Conservation (phyloP, 331 rosid genomes). For the Quercus phellos region DNA sequence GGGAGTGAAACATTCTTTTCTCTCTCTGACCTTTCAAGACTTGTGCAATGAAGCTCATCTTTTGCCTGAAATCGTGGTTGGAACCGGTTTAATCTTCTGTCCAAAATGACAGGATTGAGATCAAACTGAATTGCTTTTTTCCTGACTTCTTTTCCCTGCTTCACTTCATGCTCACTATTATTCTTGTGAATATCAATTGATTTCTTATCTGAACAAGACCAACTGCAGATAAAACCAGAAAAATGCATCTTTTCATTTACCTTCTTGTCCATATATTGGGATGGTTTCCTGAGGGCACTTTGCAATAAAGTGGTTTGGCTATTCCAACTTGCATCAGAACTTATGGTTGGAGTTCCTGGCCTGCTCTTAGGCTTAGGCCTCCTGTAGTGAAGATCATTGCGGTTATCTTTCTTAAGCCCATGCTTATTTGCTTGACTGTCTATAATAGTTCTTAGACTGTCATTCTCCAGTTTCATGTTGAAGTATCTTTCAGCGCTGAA, state of each 20-base stretch:
- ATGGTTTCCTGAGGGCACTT: conserved; percentile 15
- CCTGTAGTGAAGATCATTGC: not conserved
- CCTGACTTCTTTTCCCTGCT: conserved; percentile 4
- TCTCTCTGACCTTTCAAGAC: conserved; percentile 21
- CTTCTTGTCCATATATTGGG: conserved; percentile 23
- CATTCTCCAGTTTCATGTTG: conserved; percentile 28
- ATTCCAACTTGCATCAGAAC: conserved; percentile 41
- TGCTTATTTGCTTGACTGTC: not conserved
- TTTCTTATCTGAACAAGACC: conserved; percentile 41
- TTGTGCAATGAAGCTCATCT: conserved; percentile 20
- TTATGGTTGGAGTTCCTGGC: conserved; percentile 36
- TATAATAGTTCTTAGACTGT: not conserved
- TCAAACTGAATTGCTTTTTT: conserved; percentile 1
- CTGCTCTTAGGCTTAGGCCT: conserved; percentile 10
- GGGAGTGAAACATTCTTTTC: conserved; percentile 18
- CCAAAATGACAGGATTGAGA: not conserved
- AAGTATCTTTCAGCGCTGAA: conserved; percentile 47
- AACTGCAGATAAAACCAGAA: conserved; percentile 33
- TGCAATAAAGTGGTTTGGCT: conserved; percentile 25
- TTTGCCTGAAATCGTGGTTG: conserved; percentile 14
- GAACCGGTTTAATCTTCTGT: not conserved
- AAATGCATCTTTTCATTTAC: conserved; percentile 19
- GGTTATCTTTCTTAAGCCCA: conserved; percentile 8
- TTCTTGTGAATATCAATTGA: conserved; percentile 25
- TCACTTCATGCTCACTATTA: not conserved